Percentiles rank a stretch among this genome's conserved stretches.
Conservation (phyloP, 2,329 filamentous ascomycete genomes). For the Aspergillus arachidicola region DNA sequence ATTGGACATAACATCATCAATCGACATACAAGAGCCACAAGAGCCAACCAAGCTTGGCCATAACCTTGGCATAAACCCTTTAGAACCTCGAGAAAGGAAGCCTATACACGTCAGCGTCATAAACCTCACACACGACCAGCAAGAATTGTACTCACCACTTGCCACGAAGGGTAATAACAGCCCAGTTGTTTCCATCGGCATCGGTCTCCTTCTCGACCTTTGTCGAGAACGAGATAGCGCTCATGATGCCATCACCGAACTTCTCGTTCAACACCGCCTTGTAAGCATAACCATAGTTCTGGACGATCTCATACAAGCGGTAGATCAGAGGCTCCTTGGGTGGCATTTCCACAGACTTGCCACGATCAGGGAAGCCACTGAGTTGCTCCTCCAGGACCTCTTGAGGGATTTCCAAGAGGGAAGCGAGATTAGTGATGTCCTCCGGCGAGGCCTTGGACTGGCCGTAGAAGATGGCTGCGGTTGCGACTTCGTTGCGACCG, state of each 20-base stretch:
- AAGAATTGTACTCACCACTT: slow-evolving; percentile 67
- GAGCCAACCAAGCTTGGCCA: fast-evolving
- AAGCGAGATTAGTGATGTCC: slow-evolving; percentile 68
- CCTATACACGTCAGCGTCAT: slow-evolving; percentile 32
- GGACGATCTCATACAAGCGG: slow-evolving; percentile 87
- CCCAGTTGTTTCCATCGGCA: slow-evolving; percentile 77
- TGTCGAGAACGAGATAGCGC: slow-evolving; percentile 86
- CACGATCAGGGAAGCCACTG: slow-evolving; percentile 76
- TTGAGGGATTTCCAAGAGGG: slow-evolving; percentile 64
- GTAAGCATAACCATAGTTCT: slow-evolving; percentile 96
- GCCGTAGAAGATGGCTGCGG: slow-evolving; percentile 89
- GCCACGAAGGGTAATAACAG: slow-evolving; percentile 77
- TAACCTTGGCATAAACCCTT: background rate
- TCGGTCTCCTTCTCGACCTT: slow-evolving; percentile 94
- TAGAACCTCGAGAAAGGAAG: slow-evolving; percentile 43
- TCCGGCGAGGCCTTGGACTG: slow-evolving; percentile 73
- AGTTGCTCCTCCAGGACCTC: slow-evolving; percentile 63
- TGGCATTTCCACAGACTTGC: slow-evolving; percentile 77
- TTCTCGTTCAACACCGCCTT: slow-evolving; percentile 97
- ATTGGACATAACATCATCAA: background rate
- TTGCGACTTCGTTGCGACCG: slow-evolving; percentile 78
- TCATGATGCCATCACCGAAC: slow-evolving; percentile 94
- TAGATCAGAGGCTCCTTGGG: slow-evolving; percentile 87
- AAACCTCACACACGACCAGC: background rate
- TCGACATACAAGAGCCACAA: background rate